A percentile compares a stretch with the other conserved stretches of the same genome.
Evolutionary conservation across 2,329 filamentous ascomycete genomes (phyloP).

Genomic region (Trichoderma sp.): DNA sequence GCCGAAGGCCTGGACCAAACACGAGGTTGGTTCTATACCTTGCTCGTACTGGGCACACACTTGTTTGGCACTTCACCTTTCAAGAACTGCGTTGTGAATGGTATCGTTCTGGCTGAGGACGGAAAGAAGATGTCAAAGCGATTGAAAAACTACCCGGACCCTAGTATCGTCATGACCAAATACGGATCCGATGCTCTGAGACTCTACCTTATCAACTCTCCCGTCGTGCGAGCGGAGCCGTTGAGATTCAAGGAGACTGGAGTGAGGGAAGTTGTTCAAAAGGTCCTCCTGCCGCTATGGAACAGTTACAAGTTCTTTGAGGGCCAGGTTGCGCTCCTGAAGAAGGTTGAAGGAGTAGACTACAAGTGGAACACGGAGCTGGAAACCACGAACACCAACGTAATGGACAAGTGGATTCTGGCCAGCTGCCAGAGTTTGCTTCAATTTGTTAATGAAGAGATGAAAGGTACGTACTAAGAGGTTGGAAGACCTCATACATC

Average conservation of each 20-base stretch:
- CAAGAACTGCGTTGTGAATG: conserved; percentile 95
- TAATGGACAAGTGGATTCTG: conserved; percentile 95
- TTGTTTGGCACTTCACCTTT: conserved; percentile 83
- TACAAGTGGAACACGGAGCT: conserved; percentile 76
- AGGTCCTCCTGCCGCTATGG: conserved; percentile 87
- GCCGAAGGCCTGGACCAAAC: conserved; percentile 93
- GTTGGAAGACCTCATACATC: not conserved
- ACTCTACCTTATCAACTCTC: conserved; percentile 95
- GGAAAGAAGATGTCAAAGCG: conserved; percentile 99
- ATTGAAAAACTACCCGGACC: conserved; percentile 93
- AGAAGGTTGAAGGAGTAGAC: conserved; percentile 77
- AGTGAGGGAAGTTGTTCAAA: conserved; percentile 92
- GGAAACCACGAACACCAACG: conserved; percentile 76
- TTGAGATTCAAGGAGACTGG: conserved; percentile 87
- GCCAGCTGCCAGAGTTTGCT: conserved; percentile 89
- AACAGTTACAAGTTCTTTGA: conserved; percentile 98
- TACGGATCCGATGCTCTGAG: conserved; percentile 91
- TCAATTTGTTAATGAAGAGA: conserved; percentile 89
- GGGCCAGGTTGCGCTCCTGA: conserved; percentile 78
- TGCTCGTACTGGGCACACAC: conserved; percentile 84
- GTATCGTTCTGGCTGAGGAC: conserved; percentile 88
- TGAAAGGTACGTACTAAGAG: conserved; percentile 63
- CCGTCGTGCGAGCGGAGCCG: conserved; percentile 87
- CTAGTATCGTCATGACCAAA: conserved; percentile 74
- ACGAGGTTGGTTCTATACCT: conserved; percentile 93